A percentile compares a stretch with the other conserved stretches of the same genome.
phyloP scores from a whole-genome alignment of 441 rosid genomes.

The Brassica balearica region DNA sequence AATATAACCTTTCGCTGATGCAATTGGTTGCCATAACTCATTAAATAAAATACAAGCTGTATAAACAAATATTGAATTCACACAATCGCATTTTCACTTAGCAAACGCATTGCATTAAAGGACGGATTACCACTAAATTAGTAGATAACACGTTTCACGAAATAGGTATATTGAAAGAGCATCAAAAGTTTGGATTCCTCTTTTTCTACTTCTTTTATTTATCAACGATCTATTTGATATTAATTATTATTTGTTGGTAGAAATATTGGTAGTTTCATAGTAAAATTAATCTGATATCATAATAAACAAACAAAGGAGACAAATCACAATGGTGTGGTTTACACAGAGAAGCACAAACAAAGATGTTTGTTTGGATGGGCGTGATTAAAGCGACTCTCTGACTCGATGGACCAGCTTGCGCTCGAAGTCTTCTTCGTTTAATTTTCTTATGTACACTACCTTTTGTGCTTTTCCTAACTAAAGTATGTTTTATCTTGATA shows the following conservation, averaged over 20 bases:
- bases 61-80: background rate
- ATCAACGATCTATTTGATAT: background rate
- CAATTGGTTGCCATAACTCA: background rate
- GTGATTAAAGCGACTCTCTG: constrained; percentile 36
- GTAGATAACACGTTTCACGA: constrained; percentile 8
- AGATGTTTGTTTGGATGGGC: constrained; percentile 47
- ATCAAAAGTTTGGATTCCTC: constrained; percentile 1
- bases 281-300: background rate
- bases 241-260: background rate
- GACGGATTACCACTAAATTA: background rate
- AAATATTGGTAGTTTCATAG: background rate
- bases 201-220: background rate
- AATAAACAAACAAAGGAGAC: constrained; percentile 20
- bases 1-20: background rate
- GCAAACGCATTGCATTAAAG: background rate
- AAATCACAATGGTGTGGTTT: constrained; percentile 34
- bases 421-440: constrained; percentile 40
- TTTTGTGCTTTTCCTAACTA: constrained; percentile 21
- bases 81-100: background rate
- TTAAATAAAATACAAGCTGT: background rate
- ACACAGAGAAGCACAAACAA: constrained; percentile 29
- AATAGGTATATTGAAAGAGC: background rate
- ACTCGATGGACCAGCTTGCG: constrained; percentile 34
- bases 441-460: constrained; percentile 3
- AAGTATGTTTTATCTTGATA: background rate